These are phyloP conservation scores for Sporothrix curviconia DNA, from an alignment of 2,329 filamentous ascomycete species.

Conservation along the genomic window DNA sequence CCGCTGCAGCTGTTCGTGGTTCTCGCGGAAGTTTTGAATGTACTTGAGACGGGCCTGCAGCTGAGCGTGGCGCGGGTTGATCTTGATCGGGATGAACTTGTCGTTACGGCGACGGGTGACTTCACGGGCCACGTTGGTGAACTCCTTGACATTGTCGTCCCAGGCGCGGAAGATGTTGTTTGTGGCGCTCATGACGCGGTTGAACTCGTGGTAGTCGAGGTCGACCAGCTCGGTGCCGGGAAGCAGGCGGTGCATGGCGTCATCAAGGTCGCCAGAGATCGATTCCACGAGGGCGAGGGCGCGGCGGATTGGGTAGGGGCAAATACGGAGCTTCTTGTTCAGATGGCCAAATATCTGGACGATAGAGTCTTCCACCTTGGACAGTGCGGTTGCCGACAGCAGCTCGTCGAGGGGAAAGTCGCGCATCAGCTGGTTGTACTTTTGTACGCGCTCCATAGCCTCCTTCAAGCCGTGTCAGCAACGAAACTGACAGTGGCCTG, in stretches of 20 bases:
- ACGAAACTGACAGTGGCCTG: constrained; percentile 96
- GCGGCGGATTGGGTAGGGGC: constrained; percentile 86
- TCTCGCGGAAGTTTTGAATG: constrained; percentile 88
- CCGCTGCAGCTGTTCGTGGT: constrained; percentile 93
- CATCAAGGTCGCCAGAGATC: constrained; percentile 88
- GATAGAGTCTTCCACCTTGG: constrained; percentile 84
- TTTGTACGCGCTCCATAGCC: constrained; percentile 90
- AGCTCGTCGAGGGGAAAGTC: constrained; percentile 96
- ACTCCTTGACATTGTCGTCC: constrained; percentile 96
- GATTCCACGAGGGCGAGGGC: constrained; percentile 92
- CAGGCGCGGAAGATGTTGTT: constrained; percentile 84
- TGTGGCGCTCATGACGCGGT: constrained; percentile 73
- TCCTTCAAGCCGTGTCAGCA: constrained; percentile 95
- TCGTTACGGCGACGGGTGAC: constrained; percentile 89
- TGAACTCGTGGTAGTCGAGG: constrained; percentile 86
- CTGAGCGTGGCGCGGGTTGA: constrained; percentile 77
- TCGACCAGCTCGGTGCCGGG: constrained; percentile 85
- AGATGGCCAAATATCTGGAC: constrained; percentile 86
- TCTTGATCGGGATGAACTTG: constrained; percentile 98
- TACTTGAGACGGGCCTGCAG: constrained; percentile 89
- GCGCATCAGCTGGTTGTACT: constrained; percentile 98
- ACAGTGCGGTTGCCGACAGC: constrained; percentile 79
- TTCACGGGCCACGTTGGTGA: constrained; percentile 94
- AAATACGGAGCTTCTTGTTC: constrained; percentile 96
- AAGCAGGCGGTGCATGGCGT: constrained; percentile 76